Evolutionary conservation across 495 filamentous ascomycete genomes (phyloP).

Genomic region (Penicillium malachiteum): DNA sequence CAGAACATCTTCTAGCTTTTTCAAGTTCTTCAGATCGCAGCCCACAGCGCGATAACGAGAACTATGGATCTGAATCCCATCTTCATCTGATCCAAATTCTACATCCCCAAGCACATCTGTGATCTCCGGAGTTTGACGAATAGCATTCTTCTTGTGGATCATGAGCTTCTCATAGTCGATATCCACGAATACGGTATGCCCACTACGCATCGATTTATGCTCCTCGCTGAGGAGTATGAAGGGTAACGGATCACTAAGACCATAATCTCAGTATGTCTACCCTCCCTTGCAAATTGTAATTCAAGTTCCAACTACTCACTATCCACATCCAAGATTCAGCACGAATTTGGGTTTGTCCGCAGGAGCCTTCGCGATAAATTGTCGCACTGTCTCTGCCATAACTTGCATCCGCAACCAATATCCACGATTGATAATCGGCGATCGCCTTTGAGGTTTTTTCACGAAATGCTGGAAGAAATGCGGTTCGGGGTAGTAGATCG

Average conservation of each 20-base stretch:
- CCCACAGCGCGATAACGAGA: conserved; percentile 74
- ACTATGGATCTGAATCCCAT: conserved; percentile 57
- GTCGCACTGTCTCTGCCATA: conserved; percentile 67
- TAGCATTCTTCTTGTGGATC: conserved; percentile 65
- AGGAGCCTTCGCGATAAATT: conserved; percentile 60
- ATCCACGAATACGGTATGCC: conserved; percentile 69
- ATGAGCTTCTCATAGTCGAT: conserved; percentile 86
- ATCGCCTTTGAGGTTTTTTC: conserved; percentile 72
- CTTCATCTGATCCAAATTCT: conserved; percentile 42
- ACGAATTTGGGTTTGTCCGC: conserved; percentile 67
- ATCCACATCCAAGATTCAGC: conserved; percentile 87
- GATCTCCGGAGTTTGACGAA: conserved; percentile 60
- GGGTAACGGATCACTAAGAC: conserved; percentile 78
- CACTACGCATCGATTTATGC: conserved; percentile 45
- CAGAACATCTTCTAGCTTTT: conserved; percentile 58
- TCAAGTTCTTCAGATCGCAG: conserved; percentile 66
- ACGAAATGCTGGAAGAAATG: conserved; percentile 88
- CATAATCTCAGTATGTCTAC: conserved; percentile 25
- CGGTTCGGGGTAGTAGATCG: conserved; percentile 72
- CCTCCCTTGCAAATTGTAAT: neutral
- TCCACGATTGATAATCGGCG: conserved; percentile 83
- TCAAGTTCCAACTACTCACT: conserved; percentile 56
- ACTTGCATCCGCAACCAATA: conserved; percentile 85
- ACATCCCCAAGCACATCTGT: conserved; percentile 47
- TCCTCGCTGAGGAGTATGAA: conserved; percentile 76